Percentiles rank a stretch among this genome's conserved stretches.
Conservation (phyloP, 306 rosid species). For the Vicia villosa region DNA sequence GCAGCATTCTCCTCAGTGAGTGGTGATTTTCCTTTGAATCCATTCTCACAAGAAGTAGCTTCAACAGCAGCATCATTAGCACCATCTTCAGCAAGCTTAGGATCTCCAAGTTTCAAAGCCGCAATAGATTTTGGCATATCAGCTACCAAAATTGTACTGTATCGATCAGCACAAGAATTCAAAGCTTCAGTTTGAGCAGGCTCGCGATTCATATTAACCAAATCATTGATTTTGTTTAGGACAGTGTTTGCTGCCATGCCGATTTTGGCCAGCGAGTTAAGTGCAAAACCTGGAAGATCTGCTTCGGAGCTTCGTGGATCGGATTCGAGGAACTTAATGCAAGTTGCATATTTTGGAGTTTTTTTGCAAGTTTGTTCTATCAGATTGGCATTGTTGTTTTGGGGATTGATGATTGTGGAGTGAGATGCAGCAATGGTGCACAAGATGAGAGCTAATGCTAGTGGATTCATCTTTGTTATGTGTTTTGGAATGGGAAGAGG, state of each 20-base stretch:
- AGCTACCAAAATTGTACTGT: conserved; percentile 36
- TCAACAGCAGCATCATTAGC: conserved; percentile 42
- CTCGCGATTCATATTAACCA: background rate
- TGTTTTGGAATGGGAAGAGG: background rate
- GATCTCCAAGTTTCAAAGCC: conserved; percentile 42
- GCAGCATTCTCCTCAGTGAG: conserved; percentile 34
- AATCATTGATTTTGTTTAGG: background rate
- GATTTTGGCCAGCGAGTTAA: conserved; percentile 40
- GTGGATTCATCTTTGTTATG: conserved; percentile 14
- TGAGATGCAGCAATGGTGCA: conserved; percentile 13
- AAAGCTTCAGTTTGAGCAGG: conserved; percentile 5
- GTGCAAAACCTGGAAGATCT: conserved; percentile 41
- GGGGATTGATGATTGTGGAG: background rate
- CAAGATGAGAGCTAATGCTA: conserved; percentile 16
- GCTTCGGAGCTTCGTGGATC: conserved; percentile 39
- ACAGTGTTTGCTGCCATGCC: conserved; percentile 34
- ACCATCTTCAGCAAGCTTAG: conserved; percentile 47
- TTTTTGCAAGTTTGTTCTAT: conserved; percentile 46
- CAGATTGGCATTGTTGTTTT: conserved; percentile 17
- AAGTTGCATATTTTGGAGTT: conserved; percentile 48
- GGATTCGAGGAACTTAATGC: conserved; percentile 37
- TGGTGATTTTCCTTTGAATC: conserved; percentile 45
- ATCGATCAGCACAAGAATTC: conserved; percentile 26
- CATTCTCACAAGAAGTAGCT: conserved; percentile 38
- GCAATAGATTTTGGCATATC: conserved; percentile 47